Percentiles rank a stretch among this genome's conserved stretches.
Evolutionary conservation across 352 stramenopile genomes (phyloP).

Genomic region (Globisporangium alternatum): DNA sequence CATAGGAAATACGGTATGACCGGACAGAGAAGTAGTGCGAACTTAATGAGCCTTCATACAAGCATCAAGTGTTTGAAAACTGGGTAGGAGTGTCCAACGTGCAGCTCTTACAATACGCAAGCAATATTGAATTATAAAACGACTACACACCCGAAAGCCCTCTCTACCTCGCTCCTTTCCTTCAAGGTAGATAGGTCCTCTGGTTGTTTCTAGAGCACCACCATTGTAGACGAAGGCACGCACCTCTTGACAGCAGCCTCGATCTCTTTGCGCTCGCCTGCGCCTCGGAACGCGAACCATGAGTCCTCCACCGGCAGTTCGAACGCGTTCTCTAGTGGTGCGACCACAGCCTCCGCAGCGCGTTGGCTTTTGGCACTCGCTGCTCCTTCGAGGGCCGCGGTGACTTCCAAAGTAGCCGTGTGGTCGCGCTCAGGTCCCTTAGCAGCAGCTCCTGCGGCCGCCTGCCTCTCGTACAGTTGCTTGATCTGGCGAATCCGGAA

Average conservation of each 20-base stretch:
- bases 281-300: constrained; percentile 32
- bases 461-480: constrained; percentile 19
- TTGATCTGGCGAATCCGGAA: constrained; percentile 32
- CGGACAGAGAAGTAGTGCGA: no score
- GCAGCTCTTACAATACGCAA: no score
- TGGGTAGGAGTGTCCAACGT: no score
- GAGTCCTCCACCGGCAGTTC: constrained; percentile 8
- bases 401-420: not conserved
- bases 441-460: not conserved
- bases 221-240: not conserved
- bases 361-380: not conserved
- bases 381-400: not conserved
- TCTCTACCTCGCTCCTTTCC: not conserved
- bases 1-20: no score
- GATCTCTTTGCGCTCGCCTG: constrained; percentile 21
- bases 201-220: not conserved
- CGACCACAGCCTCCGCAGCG: not conserved
- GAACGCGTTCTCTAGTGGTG: not conserved
- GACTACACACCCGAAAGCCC: not conserved
- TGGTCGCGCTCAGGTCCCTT: not conserved
- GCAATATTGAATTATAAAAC: not conserved
- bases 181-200: not conserved
- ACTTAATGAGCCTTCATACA: no score
- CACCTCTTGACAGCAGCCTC: constrained; percentile 22
- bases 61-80: no score